phyloP scores from a whole-genome alignment of 208 protist species.

The Trypanosoma brucei region DNA sequence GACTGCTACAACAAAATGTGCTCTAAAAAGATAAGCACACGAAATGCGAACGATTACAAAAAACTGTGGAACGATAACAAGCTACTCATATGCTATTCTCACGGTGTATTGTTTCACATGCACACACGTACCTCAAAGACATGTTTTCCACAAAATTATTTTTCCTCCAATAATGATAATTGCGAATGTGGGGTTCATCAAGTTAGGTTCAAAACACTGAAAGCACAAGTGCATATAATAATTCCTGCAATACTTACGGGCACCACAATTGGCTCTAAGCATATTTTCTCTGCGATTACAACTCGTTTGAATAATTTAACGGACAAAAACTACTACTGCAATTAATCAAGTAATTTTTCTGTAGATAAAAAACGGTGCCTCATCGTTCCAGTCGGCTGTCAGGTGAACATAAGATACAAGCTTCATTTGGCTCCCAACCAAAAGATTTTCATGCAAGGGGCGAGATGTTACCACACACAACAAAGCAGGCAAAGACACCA shows the following conservation, averaged over 20 bases:
- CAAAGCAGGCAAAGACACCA: slow-evolving; percentile 50
- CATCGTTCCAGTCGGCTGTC: slow-evolving; percentile 70
- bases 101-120: no score
- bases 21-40: no score
- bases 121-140: no score
- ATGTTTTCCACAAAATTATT: no score
- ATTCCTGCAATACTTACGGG: background rate
- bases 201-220: no score
- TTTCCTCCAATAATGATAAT: no score
- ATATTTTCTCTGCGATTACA: background rate
- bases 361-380: slow-evolving; percentile 80
- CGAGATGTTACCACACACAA: slow-evolving; percentile 75
- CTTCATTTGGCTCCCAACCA: slow-evolving; percentile 27
- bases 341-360: background rate
- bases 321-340: background rate
- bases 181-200: no score
- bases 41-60: no score
- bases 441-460: slow-evolving; percentile 46
- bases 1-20: no score
- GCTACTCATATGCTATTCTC: no score
- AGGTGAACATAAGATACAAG: slow-evolving; percentile 49
- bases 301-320: background rate
- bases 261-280: background rate
- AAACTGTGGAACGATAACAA: no score
- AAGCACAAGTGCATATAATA: no score